Conservation (phyloP, 345 rosid genomes). For the Moringa oleifera region DNA sequence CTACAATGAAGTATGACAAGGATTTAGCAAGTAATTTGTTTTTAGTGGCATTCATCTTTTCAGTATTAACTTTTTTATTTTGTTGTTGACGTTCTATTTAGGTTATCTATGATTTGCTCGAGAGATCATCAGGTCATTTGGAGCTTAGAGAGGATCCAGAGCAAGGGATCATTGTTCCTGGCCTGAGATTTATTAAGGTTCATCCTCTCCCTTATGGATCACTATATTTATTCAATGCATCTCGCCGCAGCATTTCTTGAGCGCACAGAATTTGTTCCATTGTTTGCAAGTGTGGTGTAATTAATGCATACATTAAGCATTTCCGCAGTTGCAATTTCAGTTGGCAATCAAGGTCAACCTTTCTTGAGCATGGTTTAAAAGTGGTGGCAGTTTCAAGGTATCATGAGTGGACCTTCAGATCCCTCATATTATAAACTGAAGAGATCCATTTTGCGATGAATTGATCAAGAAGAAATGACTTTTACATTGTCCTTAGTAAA, state of each 20-base stretch:
- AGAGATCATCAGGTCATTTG: constrained; percentile 83
- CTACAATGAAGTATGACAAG: constrained; percentile 70
- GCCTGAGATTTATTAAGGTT: constrained; percentile 86
- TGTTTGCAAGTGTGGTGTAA: neutral
- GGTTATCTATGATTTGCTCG: constrained; percentile 95
- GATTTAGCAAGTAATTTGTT: neutral
- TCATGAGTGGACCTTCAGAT: neutral
- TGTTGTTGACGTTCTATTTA: constrained; percentile 25
- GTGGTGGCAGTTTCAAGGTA: neutral
- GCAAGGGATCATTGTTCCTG: constrained; percentile 83
- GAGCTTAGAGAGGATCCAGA: constrained; percentile 98
- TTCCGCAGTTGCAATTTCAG: neutral
- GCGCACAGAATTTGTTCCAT: neutral
- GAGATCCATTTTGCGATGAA: neutral
- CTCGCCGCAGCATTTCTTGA: neutral
- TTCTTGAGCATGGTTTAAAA: neutral
- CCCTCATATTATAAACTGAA: neutral
- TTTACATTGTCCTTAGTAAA: neutral
- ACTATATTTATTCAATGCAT: neutral
- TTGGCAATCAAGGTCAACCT: neutral
- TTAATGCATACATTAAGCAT: neutral
- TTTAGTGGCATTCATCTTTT: neutral
- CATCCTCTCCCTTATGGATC: constrained; percentile 12
- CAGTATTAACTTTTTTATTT: constrained; percentile 2
- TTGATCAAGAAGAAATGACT: neutral